Evolutionary conservation across 768 basidiomycete genomes (phyloP).

Genomic region (Suillus subalutaceus): DNA sequence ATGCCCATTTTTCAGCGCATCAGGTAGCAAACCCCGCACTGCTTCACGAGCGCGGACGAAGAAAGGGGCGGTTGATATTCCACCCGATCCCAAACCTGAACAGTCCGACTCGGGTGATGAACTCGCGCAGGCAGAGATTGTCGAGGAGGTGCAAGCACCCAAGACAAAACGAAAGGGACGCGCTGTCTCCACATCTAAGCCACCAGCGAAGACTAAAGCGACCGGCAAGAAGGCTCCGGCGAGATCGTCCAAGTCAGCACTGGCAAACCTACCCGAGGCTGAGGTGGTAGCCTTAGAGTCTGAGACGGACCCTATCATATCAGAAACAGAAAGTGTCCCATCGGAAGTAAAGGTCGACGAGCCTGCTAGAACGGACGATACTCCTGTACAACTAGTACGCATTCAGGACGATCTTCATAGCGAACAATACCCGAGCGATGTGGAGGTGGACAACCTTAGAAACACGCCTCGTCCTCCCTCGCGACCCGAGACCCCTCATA

Average conservation of each 20-base stretch:
- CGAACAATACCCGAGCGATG: not conserved
- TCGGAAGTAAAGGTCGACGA: not conserved
- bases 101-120: conserved; percentile 29
- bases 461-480: not conserved
- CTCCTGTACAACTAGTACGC: not conserved
- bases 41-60: conserved; percentile 12
- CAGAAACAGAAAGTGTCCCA: not conserved
- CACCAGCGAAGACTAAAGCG: not conserved
- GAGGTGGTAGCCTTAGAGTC: not conserved
- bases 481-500: not conserved
- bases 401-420: not conserved
- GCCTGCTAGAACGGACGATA: not conserved
- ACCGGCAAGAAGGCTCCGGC: not conserved
- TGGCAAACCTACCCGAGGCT: not conserved
- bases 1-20: conserved; percentile 48
- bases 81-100: not conserved
- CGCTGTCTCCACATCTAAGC: not conserved
- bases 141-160: conserved; percentile 16
- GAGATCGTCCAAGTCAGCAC: not conserved
- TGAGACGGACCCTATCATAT: not conserved
- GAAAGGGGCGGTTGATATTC: conserved; percentile 7
- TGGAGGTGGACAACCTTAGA: not conserved
- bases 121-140: conserved; percentile 12
- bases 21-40: conserved; percentile 27
- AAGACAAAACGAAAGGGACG: conserved; percentile 14